These are phyloP conservation scores for Hylodesmum podocarpum DNA, from an alignment of 306 rosid genomes.

Conservation along the genomic window DNA sequence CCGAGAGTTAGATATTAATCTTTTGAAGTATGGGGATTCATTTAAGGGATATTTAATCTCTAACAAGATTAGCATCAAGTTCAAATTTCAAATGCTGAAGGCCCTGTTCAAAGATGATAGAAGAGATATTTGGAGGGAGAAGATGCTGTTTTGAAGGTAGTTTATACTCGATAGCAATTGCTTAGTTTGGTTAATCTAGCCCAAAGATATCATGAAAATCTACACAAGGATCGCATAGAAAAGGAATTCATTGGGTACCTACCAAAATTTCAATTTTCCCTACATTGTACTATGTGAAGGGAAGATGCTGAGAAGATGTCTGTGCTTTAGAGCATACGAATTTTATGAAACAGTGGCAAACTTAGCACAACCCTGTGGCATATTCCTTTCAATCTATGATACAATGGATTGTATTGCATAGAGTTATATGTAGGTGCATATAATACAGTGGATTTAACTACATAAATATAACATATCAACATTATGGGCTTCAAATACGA, in stretches of 20 bases:
- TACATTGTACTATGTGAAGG: not conserved
- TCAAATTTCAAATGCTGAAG: constrained; percentile 2
- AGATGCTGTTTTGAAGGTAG: constrained; percentile 3
- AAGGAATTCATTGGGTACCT: not conserved
- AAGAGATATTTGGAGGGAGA: not conserved
- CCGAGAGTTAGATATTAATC: too few relatives aligned
- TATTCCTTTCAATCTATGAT: not conserved
- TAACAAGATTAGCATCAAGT: not conserved
- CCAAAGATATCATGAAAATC: constrained; percentile 5
- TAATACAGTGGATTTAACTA: too few relatives aligned
- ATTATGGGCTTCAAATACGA: not conserved
- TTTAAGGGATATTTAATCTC: too few relatives aligned
- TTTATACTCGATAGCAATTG: not conserved
- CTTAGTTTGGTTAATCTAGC: not conserved
- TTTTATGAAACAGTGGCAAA: not conserved
- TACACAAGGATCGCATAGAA: not conserved
- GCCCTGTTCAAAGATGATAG: not conserved
- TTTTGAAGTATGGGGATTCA: too few relatives aligned
- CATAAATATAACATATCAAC: not conserved
- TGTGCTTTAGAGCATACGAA: constrained; percentile 18
- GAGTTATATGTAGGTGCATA: too few relatives aligned
- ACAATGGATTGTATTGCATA: not conserved
- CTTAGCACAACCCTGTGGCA: not conserved
- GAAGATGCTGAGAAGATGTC: constrained; percentile 24
- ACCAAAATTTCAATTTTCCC: constrained; percentile 7